phyloP scores from a whole-genome alignment of 352 stramenopile species.

The Globisporangium abappressorium region DNA sequence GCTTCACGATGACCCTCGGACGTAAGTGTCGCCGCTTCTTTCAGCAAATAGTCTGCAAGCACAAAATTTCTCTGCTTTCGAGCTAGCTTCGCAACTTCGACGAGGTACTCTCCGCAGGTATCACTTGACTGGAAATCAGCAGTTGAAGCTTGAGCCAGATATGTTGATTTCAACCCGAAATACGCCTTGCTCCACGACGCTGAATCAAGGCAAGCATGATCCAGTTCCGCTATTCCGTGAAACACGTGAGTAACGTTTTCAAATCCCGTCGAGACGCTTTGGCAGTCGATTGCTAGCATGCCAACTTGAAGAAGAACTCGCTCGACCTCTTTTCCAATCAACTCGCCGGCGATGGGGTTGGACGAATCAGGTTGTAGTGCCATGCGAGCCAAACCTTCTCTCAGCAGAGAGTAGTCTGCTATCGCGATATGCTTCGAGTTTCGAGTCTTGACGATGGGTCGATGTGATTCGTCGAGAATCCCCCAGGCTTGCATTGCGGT shows the following conservation, averaged over 20 bases:
- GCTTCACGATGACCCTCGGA: neutral
- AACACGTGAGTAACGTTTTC: neutral
- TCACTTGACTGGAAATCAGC: neutral
- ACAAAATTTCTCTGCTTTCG: constrained; percentile 55
- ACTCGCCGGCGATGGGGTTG: constrained; percentile 36
- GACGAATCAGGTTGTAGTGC: constrained; percentile 30
- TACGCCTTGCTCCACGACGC: constrained; percentile 32
- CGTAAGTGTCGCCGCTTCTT: constrained; percentile 15
- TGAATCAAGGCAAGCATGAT: constrained; percentile 34
- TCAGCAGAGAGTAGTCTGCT: constrained; percentile 15
- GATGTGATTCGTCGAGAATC: constrained; percentile 15
- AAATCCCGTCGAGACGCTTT: neutral
- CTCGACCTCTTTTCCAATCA: constrained; percentile 35
- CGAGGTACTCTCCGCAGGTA: constrained; percentile 16
- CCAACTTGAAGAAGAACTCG: constrained; percentile 23
- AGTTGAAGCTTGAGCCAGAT: neutral
- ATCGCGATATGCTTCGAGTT: neutral
- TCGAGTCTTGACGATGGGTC: neutral
- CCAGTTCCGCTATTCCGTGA: constrained; percentile 13
- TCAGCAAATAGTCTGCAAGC: constrained; percentile 33
- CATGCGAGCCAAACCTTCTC: constrained; percentile 24
- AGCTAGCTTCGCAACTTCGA: constrained; percentile 39
- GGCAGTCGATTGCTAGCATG: neutral
- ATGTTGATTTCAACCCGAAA: neutral
- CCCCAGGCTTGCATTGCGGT: constrained; percentile 28